phyloP scores from a whole-genome alignment of 208 protist species.

The Trichomonas gallinae region DNA sequence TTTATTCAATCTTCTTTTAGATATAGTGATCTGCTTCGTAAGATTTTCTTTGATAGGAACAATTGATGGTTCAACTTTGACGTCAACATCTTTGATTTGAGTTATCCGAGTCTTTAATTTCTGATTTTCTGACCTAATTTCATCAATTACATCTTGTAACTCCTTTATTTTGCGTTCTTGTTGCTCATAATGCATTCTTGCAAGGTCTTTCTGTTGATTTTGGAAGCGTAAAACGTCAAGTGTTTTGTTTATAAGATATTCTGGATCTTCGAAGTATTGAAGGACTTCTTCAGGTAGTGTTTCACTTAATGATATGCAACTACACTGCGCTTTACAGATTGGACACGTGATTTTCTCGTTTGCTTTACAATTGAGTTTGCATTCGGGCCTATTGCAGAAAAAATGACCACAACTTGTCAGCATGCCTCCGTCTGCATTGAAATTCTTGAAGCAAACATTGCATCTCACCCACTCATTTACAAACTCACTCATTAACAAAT shows the following conservation, averaged over 20 bases:
- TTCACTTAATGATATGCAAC: neutral
- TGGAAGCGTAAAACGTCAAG: neutral
- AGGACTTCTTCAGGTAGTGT: neutral
- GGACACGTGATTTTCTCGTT: neutral
- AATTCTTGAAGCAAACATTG: neutral
- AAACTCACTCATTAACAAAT: neutral
- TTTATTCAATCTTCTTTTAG: neutral
- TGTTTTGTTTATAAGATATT: neutral
- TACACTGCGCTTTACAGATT: neutral
- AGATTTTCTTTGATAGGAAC: neutral
- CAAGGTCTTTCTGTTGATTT: neutral
- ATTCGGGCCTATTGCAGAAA: neutral
- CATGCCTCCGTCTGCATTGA: neutral
- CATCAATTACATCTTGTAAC: neutral
- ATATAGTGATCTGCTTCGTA: neutral
- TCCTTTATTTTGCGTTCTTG: neutral
- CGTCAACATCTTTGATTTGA: neutral
- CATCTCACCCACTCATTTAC: neutral
- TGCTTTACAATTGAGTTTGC: neutral
- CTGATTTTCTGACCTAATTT: neutral
- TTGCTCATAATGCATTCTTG: neutral
- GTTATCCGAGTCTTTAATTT: neutral
- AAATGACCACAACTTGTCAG: slow-evolving; percentile 19
- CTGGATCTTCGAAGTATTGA: neutral
- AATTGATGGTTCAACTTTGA: neutral